Evolutionary conservation across 495 filamentous ascomycete species (phyloP), one percentile per base, ranked within the genome.

Genomic region (Halenospora varia): DNA sequence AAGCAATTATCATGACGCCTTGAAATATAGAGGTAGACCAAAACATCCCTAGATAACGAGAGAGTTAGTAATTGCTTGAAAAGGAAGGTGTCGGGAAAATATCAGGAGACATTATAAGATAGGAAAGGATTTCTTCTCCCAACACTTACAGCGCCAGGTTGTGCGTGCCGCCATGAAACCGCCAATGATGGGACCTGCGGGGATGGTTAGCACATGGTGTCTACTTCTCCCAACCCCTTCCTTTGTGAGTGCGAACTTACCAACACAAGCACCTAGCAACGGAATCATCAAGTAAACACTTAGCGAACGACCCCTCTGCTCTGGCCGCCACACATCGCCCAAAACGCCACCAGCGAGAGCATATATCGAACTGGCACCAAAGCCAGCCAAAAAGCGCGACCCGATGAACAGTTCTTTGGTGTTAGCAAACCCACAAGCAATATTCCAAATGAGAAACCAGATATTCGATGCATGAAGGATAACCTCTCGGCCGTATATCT

Each of bases 261-360:
- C n/a, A n/a, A n/a, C n/a, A n/a, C n/a, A n/a, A n/a, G 88, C 88
- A 4, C 88, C 89, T 24, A 90, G 75, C 64, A 93, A 88, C 0
- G 88, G 88, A 23, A 87, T 86, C 22, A 88, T 84, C 19, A 80
- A 82, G 70, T 90, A 92, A 25, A 87, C 82, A 18, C 87, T 87
- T 84, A 93, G 89, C 2, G 88, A 86, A 19, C 89, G 82, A 63
- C 88, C 89, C 25, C 89, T 78, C 66, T 92, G 88, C 60, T 92
- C 88, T 15, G 82, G 86, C 48, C 70, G 80, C 88, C 88, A 93
- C 6, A 91, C 62, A 69, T 93, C 89, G 10, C 88, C 84, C 41
- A 93, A 70, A 11, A 86, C 89, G 25, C 88, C 88, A 48, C 87
- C 87, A 17, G 25, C 61, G 15, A 63, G 18, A 10, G 61, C 53